Base-by-base conservation (phyloP, 1,139 yeast species). In the Taphrina pruni region DNA sequence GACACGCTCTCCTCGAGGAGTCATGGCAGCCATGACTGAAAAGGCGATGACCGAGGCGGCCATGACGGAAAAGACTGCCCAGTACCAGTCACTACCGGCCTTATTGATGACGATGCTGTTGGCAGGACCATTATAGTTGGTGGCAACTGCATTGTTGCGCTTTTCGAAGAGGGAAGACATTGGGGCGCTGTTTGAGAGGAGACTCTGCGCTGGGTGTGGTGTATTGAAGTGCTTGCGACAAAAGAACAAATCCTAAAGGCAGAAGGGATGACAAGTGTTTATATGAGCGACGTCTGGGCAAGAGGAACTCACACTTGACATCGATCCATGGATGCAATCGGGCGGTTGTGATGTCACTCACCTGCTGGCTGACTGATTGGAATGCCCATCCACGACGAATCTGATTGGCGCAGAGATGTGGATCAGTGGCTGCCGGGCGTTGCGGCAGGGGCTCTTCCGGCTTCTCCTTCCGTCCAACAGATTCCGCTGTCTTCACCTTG, bases 31-130 rank as follows among this genome's bases (percentile, higher is more conserved):
- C 50, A 81, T 73, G 39, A 76, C 77, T 11, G 81, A 81, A 74
- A 84, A 83, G 56, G 77, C 74, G 35, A 86, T 68, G 14, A 86
- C 77, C 9, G 83, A 76, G 2, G 83, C 69, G 14, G 82, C 81
- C 75, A 87, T 85, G 54, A 83, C 60, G 1, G 85, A 77, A 74
- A 88, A 86, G 21, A 81, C 88, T 0, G 91, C 84, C 90, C 90
- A 87, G 73, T 85, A 81, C 90, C 90, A 21, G 89, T 86, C 61
- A 87, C 73, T 71, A 46, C 66, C 60, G 52, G 52, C 52, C 46
- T 55, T 52, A 43, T 84, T 85, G 75, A 86, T 83, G 72, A 84
- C 86, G 69, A 61, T 38, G 62, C 43, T 62, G 58, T 41, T 48
- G n/a, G 32, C 52, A 2, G 48, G 48, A 17, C 56, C 56, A 9